Evolutionary conservation across 73 alveolate species (phyloP).

Genomic region (Tetrahymena thermophila): DNA sequence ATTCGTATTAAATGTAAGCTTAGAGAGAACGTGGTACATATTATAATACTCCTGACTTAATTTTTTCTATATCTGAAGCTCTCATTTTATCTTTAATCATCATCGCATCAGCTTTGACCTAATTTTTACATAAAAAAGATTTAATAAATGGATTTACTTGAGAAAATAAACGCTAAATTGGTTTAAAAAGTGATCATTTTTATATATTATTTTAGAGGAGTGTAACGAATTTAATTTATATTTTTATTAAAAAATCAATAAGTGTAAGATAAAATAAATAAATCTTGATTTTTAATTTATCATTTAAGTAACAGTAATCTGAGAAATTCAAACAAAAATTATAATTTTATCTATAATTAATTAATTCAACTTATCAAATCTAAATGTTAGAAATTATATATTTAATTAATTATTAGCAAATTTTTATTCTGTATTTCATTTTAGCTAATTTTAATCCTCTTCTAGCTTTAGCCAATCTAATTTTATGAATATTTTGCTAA

Average conservation of each 20-base stretch:
- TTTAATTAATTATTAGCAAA: too few relatives aligned
- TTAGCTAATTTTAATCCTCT: too few relatives aligned
- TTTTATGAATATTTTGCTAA: too few relatives aligned
- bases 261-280: background rate
- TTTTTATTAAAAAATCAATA: too few relatives aligned
- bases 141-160: too few relatives aligned
- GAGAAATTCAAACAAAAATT: background rate
- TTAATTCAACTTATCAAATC: background rate
- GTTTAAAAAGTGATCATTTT: too few relatives aligned
- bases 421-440: too few relatives aligned
- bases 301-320: background rate
- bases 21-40: slow-evolving; percentile 91
- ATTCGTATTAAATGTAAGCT: slow-evolving; percentile 81
- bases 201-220: too few relatives aligned
- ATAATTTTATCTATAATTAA: background rate
- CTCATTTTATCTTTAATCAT: slow-evolving; percentile 73
- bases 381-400: too few relatives aligned
- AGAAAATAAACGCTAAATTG: background rate
- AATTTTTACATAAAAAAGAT: slow-evolving; percentile 8
- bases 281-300: background rate
- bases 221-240: too few relatives aligned
- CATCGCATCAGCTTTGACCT: slow-evolving; percentile 88
- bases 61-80: slow-evolving; percentile 51
- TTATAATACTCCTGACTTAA: slow-evolving; percentile 57
- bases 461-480: too few relatives aligned